phyloP scores from a whole-genome alignment of 2,329 filamentous ascomycete species.

The Diaporthe eres region DNA sequence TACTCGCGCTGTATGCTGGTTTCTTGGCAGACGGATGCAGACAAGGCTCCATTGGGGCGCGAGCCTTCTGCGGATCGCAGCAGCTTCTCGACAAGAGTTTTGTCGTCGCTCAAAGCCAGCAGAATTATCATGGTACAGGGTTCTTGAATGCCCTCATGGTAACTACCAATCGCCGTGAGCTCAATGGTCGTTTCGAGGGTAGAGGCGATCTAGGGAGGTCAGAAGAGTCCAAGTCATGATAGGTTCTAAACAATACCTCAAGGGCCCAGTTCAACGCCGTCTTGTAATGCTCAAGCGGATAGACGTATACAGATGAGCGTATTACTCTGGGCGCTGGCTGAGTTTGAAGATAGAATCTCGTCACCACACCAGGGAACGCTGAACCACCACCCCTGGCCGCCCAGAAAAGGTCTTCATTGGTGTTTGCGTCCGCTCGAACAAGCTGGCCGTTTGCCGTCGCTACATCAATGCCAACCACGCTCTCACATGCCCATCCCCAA shows the following conservation, averaged over 20 bases:
- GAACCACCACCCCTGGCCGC: conserved; percentile 7
- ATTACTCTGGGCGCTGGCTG: background rate
- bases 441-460: background rate
- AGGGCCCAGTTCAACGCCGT: conserved; percentile 3
- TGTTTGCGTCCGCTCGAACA: background rate
- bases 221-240: background rate
- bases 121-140: conserved; percentile 1
- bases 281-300: background rate
- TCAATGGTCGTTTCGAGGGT: background rate
- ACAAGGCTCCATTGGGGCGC: background rate
- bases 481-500: conserved; percentile 20
- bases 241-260: background rate
- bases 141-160: background rate
- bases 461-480: conserved; percentile 3
- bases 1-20: conserved; percentile 15
- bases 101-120: background rate
- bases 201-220: background rate
- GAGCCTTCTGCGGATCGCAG: background rate
- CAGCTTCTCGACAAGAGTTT: background rate
- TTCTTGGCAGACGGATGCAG: background rate
- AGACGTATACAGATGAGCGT: conserved; percentile 10
- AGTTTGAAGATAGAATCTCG: conserved; percentile 8
- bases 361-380: background rate
- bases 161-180: conserved; percentile 6
- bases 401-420: conserved; percentile 4